Conservation (phyloP, 1,139 yeast species). For the Lodderomyces pseudojiufengensis region DNA sequence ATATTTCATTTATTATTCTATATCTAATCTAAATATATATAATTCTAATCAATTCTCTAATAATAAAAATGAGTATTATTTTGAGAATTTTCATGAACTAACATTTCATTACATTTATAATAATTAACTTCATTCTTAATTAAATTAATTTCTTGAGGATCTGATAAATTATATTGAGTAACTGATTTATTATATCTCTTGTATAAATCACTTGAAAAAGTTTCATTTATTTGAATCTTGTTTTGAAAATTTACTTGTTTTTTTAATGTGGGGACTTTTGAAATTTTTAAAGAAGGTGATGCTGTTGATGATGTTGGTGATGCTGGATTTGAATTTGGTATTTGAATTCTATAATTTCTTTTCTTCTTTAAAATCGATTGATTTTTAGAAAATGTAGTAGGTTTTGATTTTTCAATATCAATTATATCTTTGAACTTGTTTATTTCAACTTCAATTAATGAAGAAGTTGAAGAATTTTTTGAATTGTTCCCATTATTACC, state of each 20-base stretch:
- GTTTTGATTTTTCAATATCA: slow-evolving; percentile 1
- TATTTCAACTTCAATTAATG: slow-evolving; percentile 30
- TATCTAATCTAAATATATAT: slow-evolving; percentile 1
- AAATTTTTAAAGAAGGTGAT: background rate
- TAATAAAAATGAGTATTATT: slow-evolving; percentile 52
- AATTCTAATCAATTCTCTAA: no score
- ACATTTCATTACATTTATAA: slow-evolving; percentile 53
- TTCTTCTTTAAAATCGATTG: slow-evolving; percentile 7
- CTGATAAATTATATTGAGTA: slow-evolving; percentile 48
- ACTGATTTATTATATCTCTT: slow-evolving; percentile 51
- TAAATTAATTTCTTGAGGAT: slow-evolving; percentile 41
- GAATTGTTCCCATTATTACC: no score
- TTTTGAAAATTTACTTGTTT: slow-evolving; percentile 31
- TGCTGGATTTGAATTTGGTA: background rate
- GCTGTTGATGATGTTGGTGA: background rate
- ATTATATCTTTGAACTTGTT: slow-evolving; percentile 29
- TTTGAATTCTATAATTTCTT: background rate
- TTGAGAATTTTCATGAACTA: slow-evolving; percentile 50
- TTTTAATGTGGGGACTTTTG: background rate
- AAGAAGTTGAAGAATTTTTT: no score
- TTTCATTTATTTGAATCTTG: slow-evolving; percentile 42
- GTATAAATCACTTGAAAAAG: slow-evolving; percentile 46
- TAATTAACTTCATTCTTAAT: slow-evolving; percentile 50
- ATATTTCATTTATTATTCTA: no score
- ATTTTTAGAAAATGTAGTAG: no score